A percentile compares a stretch with the other conserved stretches of the same genome.
Conservation (phyloP, 2,329 filamentous ascomycete species). For the Exophiala calicioides region DNA sequence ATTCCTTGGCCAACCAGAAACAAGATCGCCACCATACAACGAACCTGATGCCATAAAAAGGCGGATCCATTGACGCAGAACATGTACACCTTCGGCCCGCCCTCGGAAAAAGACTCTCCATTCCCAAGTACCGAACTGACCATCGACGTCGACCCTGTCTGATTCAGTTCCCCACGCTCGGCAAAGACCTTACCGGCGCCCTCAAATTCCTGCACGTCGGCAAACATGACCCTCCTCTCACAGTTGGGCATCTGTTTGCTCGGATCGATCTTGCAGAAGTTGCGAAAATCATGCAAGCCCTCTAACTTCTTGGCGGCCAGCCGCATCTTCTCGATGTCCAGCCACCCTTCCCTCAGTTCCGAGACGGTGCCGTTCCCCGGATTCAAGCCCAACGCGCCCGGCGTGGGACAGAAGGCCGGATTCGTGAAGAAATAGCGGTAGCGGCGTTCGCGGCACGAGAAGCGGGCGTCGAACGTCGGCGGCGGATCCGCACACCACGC, state of each 20-base stretch:
- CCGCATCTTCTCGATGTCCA: slow-evolving; percentile 86
- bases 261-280: slow-evolving; percentile 92
- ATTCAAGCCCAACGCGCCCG: slow-evolving; percentile 53
- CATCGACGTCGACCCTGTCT: slow-evolving; percentile 1
- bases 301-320: slow-evolving; percentile 76
- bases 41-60: slow-evolving; percentile 97
- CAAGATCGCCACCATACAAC: slow-evolving; percentile 88
- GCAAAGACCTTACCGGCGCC: slow-evolving; percentile 61
- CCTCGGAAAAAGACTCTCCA: neutral
- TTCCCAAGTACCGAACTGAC: slow-evolving; percentile 8
- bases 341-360: slow-evolving; percentile 66
- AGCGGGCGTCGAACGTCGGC: slow-evolving; percentile 80
- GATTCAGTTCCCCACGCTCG: slow-evolving; percentile 36
- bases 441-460: slow-evolving; percentile 85
- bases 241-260: slow-evolving; percentile 89
- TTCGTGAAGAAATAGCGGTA: slow-evolving; percentile 99
- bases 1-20: slow-evolving; percentile 89
- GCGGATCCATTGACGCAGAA: slow-evolving; percentile 88
- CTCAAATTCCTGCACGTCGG: slow-evolving; percentile 72
- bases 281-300: slow-evolving; percentile 90
- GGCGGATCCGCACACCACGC: slow-evolving; percentile 90
- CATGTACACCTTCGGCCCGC: slow-evolving; percentile 72
- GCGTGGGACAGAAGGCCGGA: slow-evolving; percentile 74
- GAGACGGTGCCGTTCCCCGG: slow-evolving; percentile 29
- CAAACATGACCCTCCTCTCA: slow-evolving; percentile 73